Evolutionary conservation across 1,139 yeast genomes (phyloP), one percentile per base, ranked within the genome.

Genomic region (Pichia cactophila): DNA sequence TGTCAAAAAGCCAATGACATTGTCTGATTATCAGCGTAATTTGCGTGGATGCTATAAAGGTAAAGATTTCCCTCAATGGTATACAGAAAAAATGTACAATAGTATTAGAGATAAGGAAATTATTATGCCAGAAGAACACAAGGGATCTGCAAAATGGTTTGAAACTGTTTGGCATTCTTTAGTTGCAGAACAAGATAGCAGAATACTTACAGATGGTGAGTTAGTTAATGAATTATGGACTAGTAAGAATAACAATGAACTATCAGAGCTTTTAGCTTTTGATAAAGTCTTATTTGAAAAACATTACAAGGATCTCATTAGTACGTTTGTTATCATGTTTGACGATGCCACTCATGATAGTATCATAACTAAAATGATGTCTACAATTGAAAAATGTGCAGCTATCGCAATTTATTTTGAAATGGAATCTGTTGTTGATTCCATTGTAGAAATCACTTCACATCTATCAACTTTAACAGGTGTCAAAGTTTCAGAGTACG

Each of bases 71-170:
- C 95, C 95, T 1, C 78, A 75, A 43, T 86, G 94, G 92, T 89
- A 87, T 59, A 71, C 92, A 56, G 80, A 83, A 50, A 86, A 79
- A 56, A 88, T 92, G 39, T 94, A 86, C 64, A 71, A 75, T 39
- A 85, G 95, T 1, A 90, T 94, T 51, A 77, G 80, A 56, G 88
- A 84, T 49, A 78, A 86, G 47, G 99, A 94, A 66, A 92, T 92
- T 55, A 88, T 94, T 49, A 87, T 94, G 90, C 97, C 98, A 0
- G 98, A 92, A 60, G 99, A 94, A 63, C 97, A 90, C 60, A 89
- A 84, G 61, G 89, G 88, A 40, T 73, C 73, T 17, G 78, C 86
- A 3, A 89, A 86, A 61, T 85, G 96, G 81, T 92, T 90, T 68
- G 97, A 90, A 62, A 92, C 86, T 61, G 81, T 85, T 17, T 94